These are phyloP conservation scores for Aspergillus olivimuriae DNA, from an alignment of 495 filamentous ascomycete species.

Conservation along the genomic window DNA sequence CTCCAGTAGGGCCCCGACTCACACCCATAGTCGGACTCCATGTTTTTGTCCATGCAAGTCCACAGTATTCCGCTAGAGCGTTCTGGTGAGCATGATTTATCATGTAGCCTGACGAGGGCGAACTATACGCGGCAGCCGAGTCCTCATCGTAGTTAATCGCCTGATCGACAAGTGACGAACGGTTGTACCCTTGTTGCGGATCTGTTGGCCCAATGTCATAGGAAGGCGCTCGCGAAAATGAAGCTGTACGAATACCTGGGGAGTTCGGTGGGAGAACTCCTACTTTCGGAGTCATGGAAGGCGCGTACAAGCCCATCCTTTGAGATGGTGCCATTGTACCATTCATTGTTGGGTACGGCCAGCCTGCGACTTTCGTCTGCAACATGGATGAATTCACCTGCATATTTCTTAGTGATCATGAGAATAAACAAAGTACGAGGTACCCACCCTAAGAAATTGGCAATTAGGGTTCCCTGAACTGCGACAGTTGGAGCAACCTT, in stretches of 20 bases:
- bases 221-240: slow-evolving; percentile 17
- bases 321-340: slow-evolving; percentile 13
- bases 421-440: background rate
- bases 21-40: slow-evolving; percentile 21
- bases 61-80: slow-evolving; percentile 23
- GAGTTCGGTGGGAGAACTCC: slow-evolving; percentile 13
- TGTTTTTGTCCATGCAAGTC: slow-evolving; percentile 17
- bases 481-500: slow-evolving; percentile 79
- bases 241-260: slow-evolving; percentile 12
- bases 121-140: slow-evolving; percentile 16
- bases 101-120: slow-evolving; percentile 25
- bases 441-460: slow-evolving; percentile 70
- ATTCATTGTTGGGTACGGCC: slow-evolving; percentile 25
- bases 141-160: slow-evolving; percentile 29
- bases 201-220: slow-evolving; percentile 22
- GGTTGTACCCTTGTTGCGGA: slow-evolving; percentile 15
- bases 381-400: slow-evolving; percentile 22
- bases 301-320: slow-evolving; percentile 15
- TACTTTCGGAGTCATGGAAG: slow-evolving; percentile 14
- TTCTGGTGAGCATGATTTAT: slow-evolving; percentile 20
- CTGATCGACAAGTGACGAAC: slow-evolving; percentile 17
- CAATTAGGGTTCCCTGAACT: slow-evolving; percentile 63
- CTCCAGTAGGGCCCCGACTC: slow-evolving; percentile 14
- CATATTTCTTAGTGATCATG: background rate
- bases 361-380: slow-evolving; percentile 18